These are phyloP conservation scores for Aspergillus sojae DNA, from an alignment of 2,329 filamentous ascomycete species.

Conservation along the genomic window DNA sequence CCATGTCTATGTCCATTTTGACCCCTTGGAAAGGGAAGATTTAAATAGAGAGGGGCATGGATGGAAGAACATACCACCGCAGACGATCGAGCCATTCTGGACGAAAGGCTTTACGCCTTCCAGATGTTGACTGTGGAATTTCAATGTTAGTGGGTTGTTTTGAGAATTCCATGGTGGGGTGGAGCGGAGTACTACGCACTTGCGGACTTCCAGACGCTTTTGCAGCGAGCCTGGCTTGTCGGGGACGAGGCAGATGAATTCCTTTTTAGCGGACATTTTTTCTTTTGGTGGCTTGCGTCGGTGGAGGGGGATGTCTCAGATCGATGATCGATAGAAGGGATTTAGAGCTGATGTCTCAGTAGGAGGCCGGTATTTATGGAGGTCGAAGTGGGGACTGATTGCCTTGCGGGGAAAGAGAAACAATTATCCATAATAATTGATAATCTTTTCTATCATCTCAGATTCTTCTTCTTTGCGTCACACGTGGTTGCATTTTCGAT, in stretches of 20 bases:
- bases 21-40: neutral
- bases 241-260: conserved; percentile 71
- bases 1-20: too few relatives aligned
- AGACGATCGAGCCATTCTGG: conserved; percentile 61
- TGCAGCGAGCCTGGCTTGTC: conserved; percentile 63
- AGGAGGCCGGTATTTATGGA: neutral
- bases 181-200: conserved; percentile 29
- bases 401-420: neutral
- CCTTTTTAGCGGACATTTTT: conserved; percentile 47
- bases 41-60: conserved; percentile 4
- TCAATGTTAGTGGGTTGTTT: too few relatives aligned
- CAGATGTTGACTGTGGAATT: conserved; percentile 54
- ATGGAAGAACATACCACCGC: conserved; percentile 59
- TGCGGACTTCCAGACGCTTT: conserved; percentile 59
- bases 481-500: neutral
- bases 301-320: neutral
- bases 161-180: neutral
- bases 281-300: neutral
- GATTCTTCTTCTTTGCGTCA: neutral
- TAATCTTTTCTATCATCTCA: neutral
- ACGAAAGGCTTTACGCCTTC: conserved; percentile 55
- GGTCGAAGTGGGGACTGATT: conserved; percentile 1
- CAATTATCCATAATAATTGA: neutral
- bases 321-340: neutral
- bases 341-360: neutral